Evolutionary conservation across 1,139 yeast species (phyloP).

Genomic region (Spencermartinsiella ligniputridi): DNA sequence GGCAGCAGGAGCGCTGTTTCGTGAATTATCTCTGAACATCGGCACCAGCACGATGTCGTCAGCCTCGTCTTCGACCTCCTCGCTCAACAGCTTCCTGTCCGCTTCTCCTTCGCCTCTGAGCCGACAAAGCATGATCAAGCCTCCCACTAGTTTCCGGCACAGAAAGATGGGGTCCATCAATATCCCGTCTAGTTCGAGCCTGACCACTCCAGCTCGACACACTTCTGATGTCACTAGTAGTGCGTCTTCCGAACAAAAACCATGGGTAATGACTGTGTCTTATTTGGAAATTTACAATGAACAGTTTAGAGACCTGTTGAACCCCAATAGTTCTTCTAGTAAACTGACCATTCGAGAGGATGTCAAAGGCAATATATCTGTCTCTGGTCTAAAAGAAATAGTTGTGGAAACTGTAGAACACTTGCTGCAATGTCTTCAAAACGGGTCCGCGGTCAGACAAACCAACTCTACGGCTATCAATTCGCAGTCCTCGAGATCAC

Average conservation of each 20-base stretch:
- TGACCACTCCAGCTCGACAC: constrained; percentile 4
- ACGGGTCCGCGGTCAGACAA: constrained; percentile 26
- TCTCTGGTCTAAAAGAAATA: constrained; percentile 23
- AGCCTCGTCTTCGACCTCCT: background rate
- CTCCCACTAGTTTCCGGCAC: background rate
- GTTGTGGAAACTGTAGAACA: constrained; percentile 19
- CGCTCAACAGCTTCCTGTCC: background rate
- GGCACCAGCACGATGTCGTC: constrained; percentile 3
- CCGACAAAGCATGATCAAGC: background rate
- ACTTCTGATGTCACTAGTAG: background rate
- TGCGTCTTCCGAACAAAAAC: constrained; percentile 7
- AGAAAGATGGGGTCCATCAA: constrained; percentile 1
- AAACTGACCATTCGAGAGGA: constrained; percentile 24
- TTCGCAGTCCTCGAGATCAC: constrained; percentile 28
- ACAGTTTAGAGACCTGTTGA: constrained; percentile 54
- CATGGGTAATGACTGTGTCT: constrained; percentile 21
- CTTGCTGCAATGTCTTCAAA: constrained; percentile 19
- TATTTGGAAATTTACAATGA: constrained; percentile 68
- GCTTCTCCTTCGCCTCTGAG: background rate
- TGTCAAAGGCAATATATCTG: constrained; percentile 21
- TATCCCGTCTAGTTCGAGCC: background rate
- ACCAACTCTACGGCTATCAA: constrained; percentile 29
- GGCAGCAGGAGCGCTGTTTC: constrained; percentile 19
- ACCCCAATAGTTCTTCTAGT: constrained; percentile 9
- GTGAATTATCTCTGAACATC: background rate